These are phyloP conservation scores for Diaporthe citri DNA, from an alignment of 2,329 filamentous ascomycete genomes.

Conservation along the genomic window DNA sequence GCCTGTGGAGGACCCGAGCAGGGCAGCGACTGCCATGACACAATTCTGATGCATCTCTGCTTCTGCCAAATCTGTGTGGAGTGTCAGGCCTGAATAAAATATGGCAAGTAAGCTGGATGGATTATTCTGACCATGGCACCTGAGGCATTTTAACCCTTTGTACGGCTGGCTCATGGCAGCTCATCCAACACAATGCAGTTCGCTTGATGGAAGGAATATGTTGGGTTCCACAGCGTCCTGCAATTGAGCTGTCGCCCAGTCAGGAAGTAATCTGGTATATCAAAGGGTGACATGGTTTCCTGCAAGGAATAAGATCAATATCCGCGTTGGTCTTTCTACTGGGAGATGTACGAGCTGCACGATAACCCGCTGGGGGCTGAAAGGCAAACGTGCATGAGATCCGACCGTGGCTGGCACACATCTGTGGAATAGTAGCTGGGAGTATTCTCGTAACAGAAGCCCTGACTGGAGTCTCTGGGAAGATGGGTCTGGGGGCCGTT, in stretches of 20 bases:
- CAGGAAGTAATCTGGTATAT: neutral
- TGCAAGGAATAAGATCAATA: neutral
- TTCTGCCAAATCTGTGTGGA: neutral
- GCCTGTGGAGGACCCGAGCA: neutral
- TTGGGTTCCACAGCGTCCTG: neutral
- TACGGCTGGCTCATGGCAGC: neutral
- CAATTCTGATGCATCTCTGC: neutral
- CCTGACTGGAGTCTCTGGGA: neutral
- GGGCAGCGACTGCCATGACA: neutral
- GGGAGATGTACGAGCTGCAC: neutral
- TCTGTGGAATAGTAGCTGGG: neutral
- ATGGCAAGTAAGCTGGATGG: neutral
- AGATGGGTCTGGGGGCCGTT: neutral
- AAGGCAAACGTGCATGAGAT: neutral
- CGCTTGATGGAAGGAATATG: neutral
- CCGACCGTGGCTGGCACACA: neutral
- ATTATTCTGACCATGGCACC: neutral
- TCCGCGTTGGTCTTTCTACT: neutral
- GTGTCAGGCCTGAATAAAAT: neutral
- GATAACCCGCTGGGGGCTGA: neutral
- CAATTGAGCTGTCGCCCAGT: neutral
- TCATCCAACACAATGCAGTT: neutral
- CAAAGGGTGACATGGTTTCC: neutral
- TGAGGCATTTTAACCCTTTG: neutral
- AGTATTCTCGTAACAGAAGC: neutral